phyloP scores from a whole-genome alignment of 768 basidiomycete genomes.

The Leccinum uliginosum region DNA sequence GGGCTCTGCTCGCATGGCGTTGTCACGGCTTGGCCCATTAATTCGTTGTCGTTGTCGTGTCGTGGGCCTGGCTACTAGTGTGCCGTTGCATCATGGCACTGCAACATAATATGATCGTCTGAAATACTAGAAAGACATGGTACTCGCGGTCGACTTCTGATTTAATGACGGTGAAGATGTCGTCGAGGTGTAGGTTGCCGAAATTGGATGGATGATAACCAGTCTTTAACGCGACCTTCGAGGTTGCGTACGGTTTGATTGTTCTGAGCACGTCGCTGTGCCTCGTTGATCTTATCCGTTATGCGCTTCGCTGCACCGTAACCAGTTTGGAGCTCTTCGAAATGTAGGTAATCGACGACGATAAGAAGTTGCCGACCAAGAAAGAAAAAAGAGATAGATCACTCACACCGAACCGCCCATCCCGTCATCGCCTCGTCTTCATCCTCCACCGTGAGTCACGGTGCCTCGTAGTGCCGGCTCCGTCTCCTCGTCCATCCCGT shows the following conservation, averaged over 20 bases:
- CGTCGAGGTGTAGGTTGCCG: slow-evolving; percentile 90
- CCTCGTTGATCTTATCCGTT: slow-evolving; percentile 94
- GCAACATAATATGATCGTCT: slow-evolving; percentile 98
- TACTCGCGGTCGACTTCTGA: slow-evolving; percentile 96
- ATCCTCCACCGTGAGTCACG: too few relatives aligned
- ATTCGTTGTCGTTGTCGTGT: too few relatives aligned
- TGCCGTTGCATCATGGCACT: too few relatives aligned
- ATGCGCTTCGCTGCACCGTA: slow-evolving; percentile 87
- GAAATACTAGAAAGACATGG: slow-evolving; percentile 97
- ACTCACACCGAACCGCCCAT: too few relatives aligned
- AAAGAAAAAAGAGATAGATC: slow-evolving; percentile 6
- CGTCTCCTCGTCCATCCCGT: too few relatives aligned
- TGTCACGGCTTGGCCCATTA: too few relatives aligned
- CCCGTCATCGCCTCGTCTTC: too few relatives aligned
- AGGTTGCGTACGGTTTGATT: slow-evolving; percentile 85
- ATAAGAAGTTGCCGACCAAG: slow-evolving; percentile 10
- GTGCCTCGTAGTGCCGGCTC: too few relatives aligned
- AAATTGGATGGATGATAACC: slow-evolving; percentile 95
- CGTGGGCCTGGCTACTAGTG: too few relatives aligned
- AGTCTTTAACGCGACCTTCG: slow-evolving; percentile 86
- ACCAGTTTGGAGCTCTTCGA: slow-evolving; percentile 80
- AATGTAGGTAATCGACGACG: slow-evolving; percentile 53
- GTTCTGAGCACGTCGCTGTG: slow-evolving; percentile 88
- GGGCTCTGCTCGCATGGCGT: too few relatives aligned
- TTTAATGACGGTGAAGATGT: slow-evolving; percentile 93